Conservation (phyloP, 306 rosid species). For the Neltuma alba region DNA sequence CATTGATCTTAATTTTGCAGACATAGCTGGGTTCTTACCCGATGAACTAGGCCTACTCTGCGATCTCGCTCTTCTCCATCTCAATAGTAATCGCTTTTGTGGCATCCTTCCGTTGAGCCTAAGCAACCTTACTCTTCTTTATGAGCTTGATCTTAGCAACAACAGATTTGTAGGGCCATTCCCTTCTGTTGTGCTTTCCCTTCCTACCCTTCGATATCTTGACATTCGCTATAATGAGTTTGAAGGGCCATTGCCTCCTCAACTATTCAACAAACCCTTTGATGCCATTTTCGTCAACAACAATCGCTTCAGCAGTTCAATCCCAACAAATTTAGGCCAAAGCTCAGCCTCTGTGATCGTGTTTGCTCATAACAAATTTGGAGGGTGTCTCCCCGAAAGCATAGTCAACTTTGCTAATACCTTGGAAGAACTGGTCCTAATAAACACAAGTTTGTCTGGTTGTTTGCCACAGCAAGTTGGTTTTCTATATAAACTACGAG, state of each 20-base stretch:
- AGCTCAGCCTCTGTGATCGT: slow-evolving; percentile 69
- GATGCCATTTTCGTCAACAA: slow-evolving; percentile 79
- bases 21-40: slow-evolving; percentile 90
- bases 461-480: slow-evolving; percentile 88
- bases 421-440: slow-evolving; percentile 72
- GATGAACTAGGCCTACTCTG: slow-evolving; percentile 66
- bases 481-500: slow-evolving; percentile 72
- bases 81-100: slow-evolving; percentile 84
- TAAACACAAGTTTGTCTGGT: slow-evolving; percentile 72
- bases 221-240: slow-evolving; percentile 86
- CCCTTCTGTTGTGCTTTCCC: slow-evolving; percentile 69
- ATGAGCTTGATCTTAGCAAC: slow-evolving; percentile 83
- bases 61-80: slow-evolving; percentile 80
- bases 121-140: slow-evolving; percentile 62
- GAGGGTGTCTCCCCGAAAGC: slow-evolving; percentile 75
- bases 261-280: slow-evolving; percentile 58
- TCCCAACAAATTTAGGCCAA: slow-evolving; percentile 51
- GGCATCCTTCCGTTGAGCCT: slow-evolving; percentile 70
- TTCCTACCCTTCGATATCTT: slow-evolving; percentile 57
- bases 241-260: slow-evolving; percentile 79
- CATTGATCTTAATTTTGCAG: slow-evolving; percentile 73
- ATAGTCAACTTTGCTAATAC: slow-evolving; percentile 60
- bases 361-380: slow-evolving; percentile 79
- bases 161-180: slow-evolving; percentile 91
- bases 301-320: slow-evolving; percentile 66